Evolutionary conservation across 1,139 yeast species (phyloP).

Genomic region (Hansenula lynferdii): DNA sequence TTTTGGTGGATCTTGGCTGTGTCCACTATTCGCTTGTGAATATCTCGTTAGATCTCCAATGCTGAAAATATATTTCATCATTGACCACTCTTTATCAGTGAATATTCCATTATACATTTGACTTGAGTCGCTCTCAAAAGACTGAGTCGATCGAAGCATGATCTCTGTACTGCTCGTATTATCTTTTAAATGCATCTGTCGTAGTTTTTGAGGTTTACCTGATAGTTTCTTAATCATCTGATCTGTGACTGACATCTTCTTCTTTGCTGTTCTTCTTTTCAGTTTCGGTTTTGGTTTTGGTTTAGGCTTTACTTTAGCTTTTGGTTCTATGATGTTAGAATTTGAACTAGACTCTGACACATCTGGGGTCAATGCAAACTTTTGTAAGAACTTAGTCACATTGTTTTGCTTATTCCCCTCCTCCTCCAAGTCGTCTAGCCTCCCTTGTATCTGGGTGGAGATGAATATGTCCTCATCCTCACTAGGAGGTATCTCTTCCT

Average conservation of each 20-base stretch:
- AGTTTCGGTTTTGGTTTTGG: not conserved
- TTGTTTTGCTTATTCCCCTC: constrained; percentile 1
- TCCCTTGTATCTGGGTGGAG: constrained; percentile 20
- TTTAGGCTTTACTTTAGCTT: not conserved
- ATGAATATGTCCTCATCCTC: constrained; percentile 11
- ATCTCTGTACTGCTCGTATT: not conserved
- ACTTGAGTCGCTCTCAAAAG: not conserved
- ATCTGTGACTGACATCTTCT: constrained; percentile 5
- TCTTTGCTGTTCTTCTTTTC: constrained; percentile 1
- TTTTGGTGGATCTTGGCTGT: not conserved
- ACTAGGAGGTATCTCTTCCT: not conserved
- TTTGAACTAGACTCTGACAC: constrained; percentile 19
- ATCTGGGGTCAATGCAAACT: constrained; percentile 10
- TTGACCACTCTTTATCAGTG: constrained; percentile 5
- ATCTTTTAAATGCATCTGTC: not conserved
- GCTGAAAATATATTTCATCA: constrained; percentile 1
- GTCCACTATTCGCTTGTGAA: not conserved
- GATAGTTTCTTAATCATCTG: constrained; percentile 7
- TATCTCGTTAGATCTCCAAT: not conserved
- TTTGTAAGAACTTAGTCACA: not conserved
- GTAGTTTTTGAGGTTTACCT: constrained; percentile 12
- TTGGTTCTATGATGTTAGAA: not conserved
- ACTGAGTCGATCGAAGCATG: not conserved
- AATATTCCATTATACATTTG: constrained; percentile 1
- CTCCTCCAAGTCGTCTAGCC: constrained; percentile 15